Evolutionary conservation across 164 flowering plant species (phyloP).

Genomic region (Chloranthus sessilifolius): DNA sequence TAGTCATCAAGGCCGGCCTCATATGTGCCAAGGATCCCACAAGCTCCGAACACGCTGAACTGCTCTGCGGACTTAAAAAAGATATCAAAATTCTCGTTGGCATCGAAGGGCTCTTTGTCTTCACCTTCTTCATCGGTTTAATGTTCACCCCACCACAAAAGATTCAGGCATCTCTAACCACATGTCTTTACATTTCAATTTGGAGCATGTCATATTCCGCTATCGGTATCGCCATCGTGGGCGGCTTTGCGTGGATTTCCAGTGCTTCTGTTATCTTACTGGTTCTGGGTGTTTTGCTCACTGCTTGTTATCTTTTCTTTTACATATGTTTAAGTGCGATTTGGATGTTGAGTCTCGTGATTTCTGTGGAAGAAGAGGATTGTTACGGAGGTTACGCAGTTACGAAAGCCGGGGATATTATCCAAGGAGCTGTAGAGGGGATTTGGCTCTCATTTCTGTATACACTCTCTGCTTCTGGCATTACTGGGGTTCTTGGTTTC

Average conservation of each 20-base stretch:
- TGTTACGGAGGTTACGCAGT: conserved; percentile 28
- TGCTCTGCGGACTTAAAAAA: not conserved
- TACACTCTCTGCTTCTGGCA: not conserved
- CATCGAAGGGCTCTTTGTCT: not conserved
- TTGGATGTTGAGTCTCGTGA: conserved; percentile 23
- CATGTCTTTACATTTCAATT: conserved; percentile 16
- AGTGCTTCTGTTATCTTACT: not conserved
- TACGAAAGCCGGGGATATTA: conserved; percentile 21
- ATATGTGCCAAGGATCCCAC: not conserved
- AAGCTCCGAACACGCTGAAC: conserved; percentile 10
- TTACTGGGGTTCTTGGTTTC: not conserved
- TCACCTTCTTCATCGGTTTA: not conserved
- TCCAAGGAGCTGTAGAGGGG: conserved; percentile 27
- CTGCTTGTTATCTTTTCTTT: not conserved
- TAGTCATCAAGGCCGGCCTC: not conserved
- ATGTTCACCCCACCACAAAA: conserved; percentile 2
- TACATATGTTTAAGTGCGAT: conserved; percentile 9
- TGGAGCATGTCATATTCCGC: conserved; percentile 16
- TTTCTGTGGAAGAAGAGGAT: conserved; percentile 28
- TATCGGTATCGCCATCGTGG: not conserved
- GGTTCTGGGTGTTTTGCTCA: not conserved
- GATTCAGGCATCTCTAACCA: conserved; percentile 17
- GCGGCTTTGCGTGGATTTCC: not conserved
- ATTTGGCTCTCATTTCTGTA: conserved; percentile 16
- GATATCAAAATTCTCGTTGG: not conserved